phyloP scores from a whole-genome alignment of 768 basidiomycete genomes.

The Multifurca ochricompacta region DNA sequence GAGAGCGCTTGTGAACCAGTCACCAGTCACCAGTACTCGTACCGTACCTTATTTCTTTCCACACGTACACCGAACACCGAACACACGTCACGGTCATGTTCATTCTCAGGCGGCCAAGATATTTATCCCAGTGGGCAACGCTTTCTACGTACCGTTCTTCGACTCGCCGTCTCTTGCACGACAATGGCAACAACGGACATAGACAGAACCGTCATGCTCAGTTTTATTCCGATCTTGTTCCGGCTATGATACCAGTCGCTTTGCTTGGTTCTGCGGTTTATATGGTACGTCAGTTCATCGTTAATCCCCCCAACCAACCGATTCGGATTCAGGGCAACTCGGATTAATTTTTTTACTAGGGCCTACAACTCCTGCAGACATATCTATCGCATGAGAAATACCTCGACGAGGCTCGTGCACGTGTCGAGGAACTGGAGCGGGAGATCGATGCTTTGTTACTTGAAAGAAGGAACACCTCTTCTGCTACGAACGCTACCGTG shows the following conservation, averaged over 20 bases:
- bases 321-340: background rate
- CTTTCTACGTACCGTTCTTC: background rate
- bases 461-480: background rate
- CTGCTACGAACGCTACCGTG: background rate
- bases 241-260: conserved; percentile 72
- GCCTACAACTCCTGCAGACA: conserved; percentile 54
- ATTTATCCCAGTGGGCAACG: too few relatives aligned
- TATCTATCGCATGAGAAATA: conserved; percentile 65
- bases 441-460: conserved; percentile 38
- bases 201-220: conserved; percentile 45
- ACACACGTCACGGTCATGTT: background rate
- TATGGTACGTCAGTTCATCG: conserved; percentile 39
- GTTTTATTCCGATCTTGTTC: conserved; percentile 63
- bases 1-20: too few relatives aligned
- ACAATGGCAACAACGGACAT: conserved; percentile 18
- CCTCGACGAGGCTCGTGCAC: conserved; percentile 50
- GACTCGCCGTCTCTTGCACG: conserved; percentile 16
- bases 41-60: too few relatives aligned
- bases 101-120: background rate
- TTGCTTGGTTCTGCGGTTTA: conserved; percentile 75
- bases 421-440: conserved; percentile 48
- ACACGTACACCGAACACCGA: background rate
- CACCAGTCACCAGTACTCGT: too few relatives aligned
- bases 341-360: conserved; percentile 32
- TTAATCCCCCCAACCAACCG: conserved; percentile 2